Evolutionary conservation across 2,329 filamentous ascomycete species (phyloP), one percentile per base, ranked within the genome.

Genomic region (Chaetomium olivaceum): DNA sequence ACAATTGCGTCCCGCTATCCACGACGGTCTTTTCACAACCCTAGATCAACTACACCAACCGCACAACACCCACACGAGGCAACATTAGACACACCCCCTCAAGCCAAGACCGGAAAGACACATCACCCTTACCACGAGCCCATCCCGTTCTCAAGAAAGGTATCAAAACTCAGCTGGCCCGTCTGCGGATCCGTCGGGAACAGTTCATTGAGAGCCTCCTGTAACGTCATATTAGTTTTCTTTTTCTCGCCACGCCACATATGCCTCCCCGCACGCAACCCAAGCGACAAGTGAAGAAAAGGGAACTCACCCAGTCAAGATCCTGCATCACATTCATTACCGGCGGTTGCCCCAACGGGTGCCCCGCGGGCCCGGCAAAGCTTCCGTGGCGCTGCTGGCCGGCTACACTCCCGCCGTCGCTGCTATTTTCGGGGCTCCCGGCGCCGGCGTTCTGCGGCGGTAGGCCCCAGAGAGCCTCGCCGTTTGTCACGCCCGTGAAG

Each of bases 231-330:
- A 36, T 39, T 8, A 46, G 9, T 33, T 19, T 25, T 16, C 19
- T 6, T 11, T 25, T 23, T 0, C 8, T 36, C 19, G n/a, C n/a
- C n/a, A 63, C 3, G 3, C 14, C 33, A 39, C 52, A 23, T 14
- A 64, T 29, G n/a, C n/a, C 11, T 4, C 3, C 23, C 9, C 19
- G 59, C 23, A 29, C 29, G 62, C n/a, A 63, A 36, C 4, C 2
- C 12, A 14, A 36, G 16, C 5, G 29, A 2, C 0, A 48, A 19
- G 51, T 39, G 27, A 14, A 8, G 11, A 51, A 23, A 66, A 54
- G 58, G 48, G 6, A 25, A 80, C 85, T 78, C 76, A 89, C 87
- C 88, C 87, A 90, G 70, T 91, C 87, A 68, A 90, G 85, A 63
- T 86, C 85, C 50, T 86, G 77, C 76, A 82, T 80, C 46, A 79